These are phyloP conservation scores for Aspergillus campestris DNA, from an alignment of 495 filamentous ascomycete genomes.

Conservation along the genomic window DNA sequence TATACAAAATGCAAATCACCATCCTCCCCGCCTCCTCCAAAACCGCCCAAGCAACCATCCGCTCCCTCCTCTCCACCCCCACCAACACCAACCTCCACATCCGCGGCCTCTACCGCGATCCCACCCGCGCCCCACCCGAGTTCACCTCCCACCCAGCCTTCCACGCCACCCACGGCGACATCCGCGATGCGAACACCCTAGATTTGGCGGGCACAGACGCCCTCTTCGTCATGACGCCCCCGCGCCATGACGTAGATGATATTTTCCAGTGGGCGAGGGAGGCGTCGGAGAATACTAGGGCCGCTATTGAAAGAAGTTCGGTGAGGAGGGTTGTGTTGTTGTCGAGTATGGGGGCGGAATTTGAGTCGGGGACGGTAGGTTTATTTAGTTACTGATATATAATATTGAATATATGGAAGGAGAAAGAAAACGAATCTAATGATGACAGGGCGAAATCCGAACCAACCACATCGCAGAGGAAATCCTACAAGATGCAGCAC, in stretches of 20 bases:
- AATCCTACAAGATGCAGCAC: constrained; percentile 1
- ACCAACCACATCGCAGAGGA: constrained; percentile 6
- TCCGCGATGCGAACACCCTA: not conserved
- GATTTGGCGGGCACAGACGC: constrained; percentile 1
- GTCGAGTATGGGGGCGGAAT: constrained; percentile 6
- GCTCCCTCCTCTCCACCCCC: not conserved
- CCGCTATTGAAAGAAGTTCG: not conserved
- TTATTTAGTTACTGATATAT: not conserved
- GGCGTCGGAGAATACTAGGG: not conserved
- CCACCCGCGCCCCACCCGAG: not conserved
- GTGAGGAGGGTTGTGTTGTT: constrained; percentile 4
- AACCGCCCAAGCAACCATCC: constrained; percentile 3
- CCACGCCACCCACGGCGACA: not conserved
- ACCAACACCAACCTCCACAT: not conserved
- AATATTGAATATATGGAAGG: no score
- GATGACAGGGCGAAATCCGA: constrained; percentile 5
- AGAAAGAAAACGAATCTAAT: no score
- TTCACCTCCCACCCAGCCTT: not conserved
- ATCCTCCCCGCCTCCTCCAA: constrained; percentile 4
- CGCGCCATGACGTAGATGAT: not conserved
- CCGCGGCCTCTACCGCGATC: constrained; percentile 4
- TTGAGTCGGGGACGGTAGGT: constrained; percentile 2
- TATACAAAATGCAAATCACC: constrained; percentile 5
- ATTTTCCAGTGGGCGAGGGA: not conserved
- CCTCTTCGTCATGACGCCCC: constrained; percentile 3